Conservation (phyloP, 2,329 filamentous ascomycete genomes). For the Davidsoniella australis region DNA sequence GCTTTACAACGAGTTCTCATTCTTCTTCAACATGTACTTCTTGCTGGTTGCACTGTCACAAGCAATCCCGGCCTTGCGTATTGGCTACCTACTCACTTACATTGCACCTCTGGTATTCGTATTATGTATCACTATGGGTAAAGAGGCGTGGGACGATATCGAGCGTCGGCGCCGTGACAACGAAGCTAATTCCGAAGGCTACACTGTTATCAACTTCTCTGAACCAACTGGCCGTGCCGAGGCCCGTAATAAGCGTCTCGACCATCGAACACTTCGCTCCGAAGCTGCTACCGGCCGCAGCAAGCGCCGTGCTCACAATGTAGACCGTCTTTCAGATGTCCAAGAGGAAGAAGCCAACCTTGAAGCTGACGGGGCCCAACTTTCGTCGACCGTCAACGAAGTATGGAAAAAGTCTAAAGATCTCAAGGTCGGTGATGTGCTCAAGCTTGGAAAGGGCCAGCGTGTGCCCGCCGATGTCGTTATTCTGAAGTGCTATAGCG, state of each 20-base stretch:
- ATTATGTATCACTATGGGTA: slow-evolving; percentile 77
- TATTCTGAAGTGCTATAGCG: slow-evolving; percentile 59
- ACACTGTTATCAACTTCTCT: slow-evolving; percentile 59
- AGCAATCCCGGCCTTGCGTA: slow-evolving; percentile 71
- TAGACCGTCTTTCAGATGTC: slow-evolving; percentile 39
- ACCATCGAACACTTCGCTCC: slow-evolving; percentile 26
- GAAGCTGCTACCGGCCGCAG: slow-evolving; percentile 14
- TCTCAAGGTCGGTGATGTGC: slow-evolving; percentile 84
- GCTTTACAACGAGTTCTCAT: slow-evolving; percentile 96
- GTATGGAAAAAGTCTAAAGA: slow-evolving; percentile 69
- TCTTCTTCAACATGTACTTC: slow-evolving; percentile 99
- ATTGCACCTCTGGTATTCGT: slow-evolving; percentile 86
- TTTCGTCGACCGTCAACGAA: slow-evolving; percentile 41
- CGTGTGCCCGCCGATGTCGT: slow-evolving; percentile 88
- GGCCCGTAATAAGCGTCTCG: slow-evolving; percentile 15
- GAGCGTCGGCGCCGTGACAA: slow-evolving; percentile 69
- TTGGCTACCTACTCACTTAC: slow-evolving; percentile 90
- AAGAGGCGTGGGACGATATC: slow-evolving; percentile 91
- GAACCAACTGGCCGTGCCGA: slow-evolving; percentile 27
- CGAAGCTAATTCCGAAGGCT: slow-evolving; percentile 86
- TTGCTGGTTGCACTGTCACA: slow-evolving; percentile 88
- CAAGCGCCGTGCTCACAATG: slow-evolving; percentile 14
- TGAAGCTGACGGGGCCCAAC: slow-evolving; percentile 26
- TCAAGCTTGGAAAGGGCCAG: slow-evolving; percentile 83
- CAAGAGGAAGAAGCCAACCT: slow-evolving; percentile 48